Percentiles rank a stretch among this genome's conserved stretches.
phyloP scores from a whole-genome alignment of 495 filamentous ascomycete species.

The Aspergillus mulundensis region DNA sequence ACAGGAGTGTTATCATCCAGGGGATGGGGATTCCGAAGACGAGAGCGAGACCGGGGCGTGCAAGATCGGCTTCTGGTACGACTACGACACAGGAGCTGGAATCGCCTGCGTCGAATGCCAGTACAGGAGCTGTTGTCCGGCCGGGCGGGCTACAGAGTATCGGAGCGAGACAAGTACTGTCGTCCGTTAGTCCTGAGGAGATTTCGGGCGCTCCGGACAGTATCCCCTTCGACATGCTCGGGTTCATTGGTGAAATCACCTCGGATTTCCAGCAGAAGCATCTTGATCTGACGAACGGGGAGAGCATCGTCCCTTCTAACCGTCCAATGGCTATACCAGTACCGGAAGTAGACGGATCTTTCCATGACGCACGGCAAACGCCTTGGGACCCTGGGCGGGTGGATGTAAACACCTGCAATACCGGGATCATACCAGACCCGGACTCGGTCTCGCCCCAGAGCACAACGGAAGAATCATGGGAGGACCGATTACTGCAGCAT shows the following conservation, averaged over 20 bases:
- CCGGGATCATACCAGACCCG: not conserved
- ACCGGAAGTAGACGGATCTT: not conserved
- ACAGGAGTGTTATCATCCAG: constrained; percentile 22
- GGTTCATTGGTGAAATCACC: constrained; percentile 38
- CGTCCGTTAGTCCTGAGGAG: not conserved
- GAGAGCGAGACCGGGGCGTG: constrained; percentile 3
- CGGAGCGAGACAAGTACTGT: not conserved
- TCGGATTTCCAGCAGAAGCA: constrained; percentile 40
- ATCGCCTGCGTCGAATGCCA: not conserved
- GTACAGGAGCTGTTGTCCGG: constrained; percentile 31
- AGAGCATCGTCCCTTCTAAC: not conserved
- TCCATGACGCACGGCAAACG: constrained; percentile 10
- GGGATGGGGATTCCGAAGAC: constrained; percentile 10
- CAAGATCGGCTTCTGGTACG: constrained; percentile 8
- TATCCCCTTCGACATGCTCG: constrained; percentile 35
- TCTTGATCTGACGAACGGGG: constrained; percentile 28
- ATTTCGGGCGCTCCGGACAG: constrained; percentile 14
- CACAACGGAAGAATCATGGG: constrained; percentile 17
- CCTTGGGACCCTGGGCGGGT: constrained; percentile 2
- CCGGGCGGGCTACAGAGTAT: constrained; percentile 17
- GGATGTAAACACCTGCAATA: not conserved
- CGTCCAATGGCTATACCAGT: not conserved
- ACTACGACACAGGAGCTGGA: constrained; percentile 14
- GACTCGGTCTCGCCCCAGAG: constrained; percentile 1
- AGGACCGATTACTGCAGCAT: constrained; percentile 32